These are phyloP conservation scores for Thelonectria discophora DNA, from an alignment of 2,329 filamentous ascomycete genomes.

Conservation along the genomic window DNA sequence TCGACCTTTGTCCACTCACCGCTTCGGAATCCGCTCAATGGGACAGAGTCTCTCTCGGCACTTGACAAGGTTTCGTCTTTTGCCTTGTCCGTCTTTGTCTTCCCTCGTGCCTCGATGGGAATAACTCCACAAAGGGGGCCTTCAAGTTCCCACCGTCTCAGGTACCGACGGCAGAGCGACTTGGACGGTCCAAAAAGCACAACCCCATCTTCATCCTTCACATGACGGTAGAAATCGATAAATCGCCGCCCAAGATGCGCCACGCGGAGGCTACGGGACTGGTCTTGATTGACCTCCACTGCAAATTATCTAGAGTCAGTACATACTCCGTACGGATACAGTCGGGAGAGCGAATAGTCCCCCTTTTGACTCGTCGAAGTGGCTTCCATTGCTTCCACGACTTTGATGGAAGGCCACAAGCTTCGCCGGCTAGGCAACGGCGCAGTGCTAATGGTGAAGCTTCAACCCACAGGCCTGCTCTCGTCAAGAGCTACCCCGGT, in stretches of 20 bases:
- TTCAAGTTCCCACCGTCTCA: slow-evolving; percentile 39
- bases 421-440: slow-evolving; percentile 20
- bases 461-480: neutral
- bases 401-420: slow-evolving; percentile 2
- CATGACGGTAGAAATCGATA: slow-evolving; percentile 24
- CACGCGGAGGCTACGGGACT: slow-evolving; percentile 19
- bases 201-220: slow-evolving; percentile 20
- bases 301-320: too few species aligned
- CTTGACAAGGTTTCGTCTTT: slow-evolving; percentile 6
- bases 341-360: neutral
- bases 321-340: too few species aligned
- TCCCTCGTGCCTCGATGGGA: neutral
- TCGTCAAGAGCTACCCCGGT: slow-evolving; percentile 2
- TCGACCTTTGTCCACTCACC: slow-evolving; percentile 3
- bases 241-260: slow-evolving; percentile 23
- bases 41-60: neutral
- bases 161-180: slow-evolving; percentile 24
- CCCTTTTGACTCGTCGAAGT: neutral
- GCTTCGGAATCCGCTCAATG: neutral
- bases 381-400: neutral
- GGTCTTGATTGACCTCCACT: neutral
- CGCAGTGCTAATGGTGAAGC: slow-evolving; percentile 2
- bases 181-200: neutral
- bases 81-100: slow-evolving; percentile 9
- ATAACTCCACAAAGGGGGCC: slow-evolving; percentile 2